Percentiles rank a stretch among this genome's conserved stretches.
phyloP scores from a whole-genome alignment of 1,284 basidiomycete species.

The Nidula niveotomentosa region DNA sequence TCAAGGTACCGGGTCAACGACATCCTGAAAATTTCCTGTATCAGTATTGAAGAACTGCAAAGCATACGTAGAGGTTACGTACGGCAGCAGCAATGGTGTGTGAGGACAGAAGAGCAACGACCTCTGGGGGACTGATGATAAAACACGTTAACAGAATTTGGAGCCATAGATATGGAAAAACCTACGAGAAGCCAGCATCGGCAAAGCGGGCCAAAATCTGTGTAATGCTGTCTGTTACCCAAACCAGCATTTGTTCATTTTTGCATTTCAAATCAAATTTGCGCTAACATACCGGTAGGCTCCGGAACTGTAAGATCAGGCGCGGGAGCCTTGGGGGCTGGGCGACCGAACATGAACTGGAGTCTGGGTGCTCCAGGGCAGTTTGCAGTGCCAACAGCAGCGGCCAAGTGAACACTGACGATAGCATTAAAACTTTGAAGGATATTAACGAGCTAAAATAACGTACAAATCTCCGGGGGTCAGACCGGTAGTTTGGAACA shows the following conservation, averaged over 20 bases:
- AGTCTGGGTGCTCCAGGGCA: slow-evolving; percentile 31
- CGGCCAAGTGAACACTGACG: slow-evolving; percentile 29
- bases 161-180: not conserved
- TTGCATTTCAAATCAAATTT: no score
- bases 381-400: slow-evolving; percentile 30
- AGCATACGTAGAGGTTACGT: not conserved
- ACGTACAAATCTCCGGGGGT: slow-evolving; percentile 26
- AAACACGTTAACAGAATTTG: not conserved
- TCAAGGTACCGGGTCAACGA: slow-evolving; percentile 10
- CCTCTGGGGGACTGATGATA: slow-evolving; percentile 13
- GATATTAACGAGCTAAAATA: not conserved
- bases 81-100: slow-evolving; percentile 16
- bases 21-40: slow-evolving; percentile 5
- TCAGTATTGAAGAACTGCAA: not conserved
- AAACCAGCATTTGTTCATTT: not conserved
- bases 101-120: slow-evolving; percentile 32
- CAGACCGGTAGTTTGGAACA: slow-evolving; percentile 19
- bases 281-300: slow-evolving; percentile 16
- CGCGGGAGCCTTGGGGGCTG: slow-evolving; percentile 23
- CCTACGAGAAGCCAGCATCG: slow-evolving; percentile 27
- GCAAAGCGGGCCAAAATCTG: slow-evolving; percentile 30
- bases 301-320: slow-evolving; percentile 33
- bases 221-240: slow-evolving; percentile 23
- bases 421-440: not conserved
- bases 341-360: slow-evolving; percentile 30